Percentiles rank a stretch among this genome's conserved stretches.
Evolutionary conservation across 768 basidiomycete genomes (phyloP).

Genomic region (Suillus subalutaceus): DNA sequence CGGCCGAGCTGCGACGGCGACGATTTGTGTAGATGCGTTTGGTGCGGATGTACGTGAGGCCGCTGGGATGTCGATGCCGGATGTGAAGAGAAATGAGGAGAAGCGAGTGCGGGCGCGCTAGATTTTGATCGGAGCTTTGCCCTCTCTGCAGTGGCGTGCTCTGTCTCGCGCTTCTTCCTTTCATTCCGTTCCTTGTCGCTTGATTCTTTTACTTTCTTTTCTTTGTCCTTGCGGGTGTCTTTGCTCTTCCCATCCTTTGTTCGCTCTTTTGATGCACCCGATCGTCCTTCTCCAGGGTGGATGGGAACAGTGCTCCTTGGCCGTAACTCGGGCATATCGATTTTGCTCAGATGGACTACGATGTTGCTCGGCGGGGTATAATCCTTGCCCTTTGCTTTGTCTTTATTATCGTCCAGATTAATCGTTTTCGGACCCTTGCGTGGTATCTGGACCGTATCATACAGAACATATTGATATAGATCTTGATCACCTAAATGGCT

Average conservation of each 20-base stretch:
- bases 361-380: constrained; percentile 73
- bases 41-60: constrained; percentile 34
- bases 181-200: constrained; percentile 32
- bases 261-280: background rate
- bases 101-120: constrained; percentile 11
- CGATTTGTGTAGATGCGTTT: constrained; percentile 40
- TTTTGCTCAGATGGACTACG: constrained; percentile 80
- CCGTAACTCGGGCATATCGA: constrained; percentile 81
- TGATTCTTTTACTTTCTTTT: background rate
- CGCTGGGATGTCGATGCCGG: constrained; percentile 19
- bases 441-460: constrained; percentile 51
- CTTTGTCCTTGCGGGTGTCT: background rate
- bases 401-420: constrained; percentile 52
- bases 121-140: constrained; percentile 25
- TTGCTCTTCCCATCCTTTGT: constrained; percentile 8
- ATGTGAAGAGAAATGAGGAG: constrained; percentile 14
- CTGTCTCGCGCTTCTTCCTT: constrained; percentile 32
- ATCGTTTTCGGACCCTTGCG: constrained; percentile 67
- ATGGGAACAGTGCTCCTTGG: constrained; percentile 40
- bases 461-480: constrained; percentile 75
- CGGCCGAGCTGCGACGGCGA: constrained; percentile 48
- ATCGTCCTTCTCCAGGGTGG: constrained; percentile 18
- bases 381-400: constrained; percentile 45
- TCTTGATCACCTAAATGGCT: constrained; percentile 58
- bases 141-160: constrained; percentile 46